Percentiles rank a stretch among this genome's conserved stretches.
phyloP scores from a whole-genome alignment of 805 yeast genomes.

The Candida easanensis region DNA sequence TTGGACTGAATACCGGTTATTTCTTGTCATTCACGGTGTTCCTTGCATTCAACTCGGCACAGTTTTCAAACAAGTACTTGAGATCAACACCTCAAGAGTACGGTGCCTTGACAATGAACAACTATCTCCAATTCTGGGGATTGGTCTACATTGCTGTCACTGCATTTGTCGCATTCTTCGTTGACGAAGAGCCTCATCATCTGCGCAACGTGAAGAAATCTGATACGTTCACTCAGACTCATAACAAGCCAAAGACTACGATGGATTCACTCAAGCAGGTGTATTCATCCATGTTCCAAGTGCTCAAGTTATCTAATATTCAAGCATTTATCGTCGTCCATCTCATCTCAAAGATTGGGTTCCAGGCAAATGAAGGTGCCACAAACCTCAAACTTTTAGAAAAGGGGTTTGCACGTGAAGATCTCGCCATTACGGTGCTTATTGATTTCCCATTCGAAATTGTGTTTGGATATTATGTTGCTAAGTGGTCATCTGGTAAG shows the following conservation, averaged over 20 bases:
- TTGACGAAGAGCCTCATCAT: slow-evolving; percentile 71
- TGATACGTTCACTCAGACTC: slow-evolving; percentile 28
- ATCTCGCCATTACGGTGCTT: slow-evolving; percentile 84
- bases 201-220: slow-evolving; percentile 30
- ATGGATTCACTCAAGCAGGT: slow-evolving; percentile 44
- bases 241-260: slow-evolving; percentile 19
- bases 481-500: slow-evolving; percentile 84
- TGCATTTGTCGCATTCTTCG: slow-evolving; percentile 49
- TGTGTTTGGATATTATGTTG: slow-evolving; percentile 92
- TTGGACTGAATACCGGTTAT: slow-evolving; percentile 92
- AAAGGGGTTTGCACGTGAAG: slow-evolving; percentile 90
- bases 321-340: slow-evolving; percentile 73
- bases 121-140: slow-evolving; percentile 79
- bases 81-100: slow-evolving; percentile 54
- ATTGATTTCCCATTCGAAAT: slow-evolving; percentile 97
- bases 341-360: slow-evolving; percentile 81
- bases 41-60: slow-evolving; percentile 85
- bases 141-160: slow-evolving; percentile 68
- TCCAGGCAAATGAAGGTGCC: slow-evolving; percentile 94
- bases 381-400: slow-evolving; percentile 89
- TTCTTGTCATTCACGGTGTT: slow-evolving; percentile 90
- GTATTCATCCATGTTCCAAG: slow-evolving; percentile 63
- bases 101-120: slow-evolving; percentile 72
- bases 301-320: slow-evolving; percentile 67
- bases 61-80: slow-evolving; percentile 84